A percentile compares a stretch with the other conserved stretches of the same genome.
Evolutionary conservation across 352 stramenopile genomes (phyloP).

Genomic region (Phytophthora colocasiae): DNA sequence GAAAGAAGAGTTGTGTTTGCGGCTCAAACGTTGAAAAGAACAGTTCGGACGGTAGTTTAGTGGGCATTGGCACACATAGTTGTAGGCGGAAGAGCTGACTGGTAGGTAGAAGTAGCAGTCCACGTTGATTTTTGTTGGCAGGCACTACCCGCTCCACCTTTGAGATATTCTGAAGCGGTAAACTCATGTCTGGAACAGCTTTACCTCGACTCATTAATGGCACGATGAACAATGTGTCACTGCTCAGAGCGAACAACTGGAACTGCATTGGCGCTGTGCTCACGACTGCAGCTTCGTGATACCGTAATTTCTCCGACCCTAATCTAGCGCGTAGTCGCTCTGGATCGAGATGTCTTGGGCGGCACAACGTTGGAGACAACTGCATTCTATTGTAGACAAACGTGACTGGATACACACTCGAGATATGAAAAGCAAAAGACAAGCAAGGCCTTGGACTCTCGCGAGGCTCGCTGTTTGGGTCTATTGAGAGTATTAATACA

Average conservation of each 20-base stretch:
- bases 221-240: constrained; percentile 54
- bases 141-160: constrained; percentile 51
- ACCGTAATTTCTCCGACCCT: constrained; percentile 44
- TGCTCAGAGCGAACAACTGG: constrained; percentile 60
- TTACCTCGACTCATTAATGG: constrained; percentile 40
- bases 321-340: constrained; percentile 58
- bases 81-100: constrained; percentile 66
- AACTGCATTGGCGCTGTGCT: constrained; percentile 37
- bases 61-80: constrained; percentile 14
- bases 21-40: constrained; percentile 75
- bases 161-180: constrained; percentile 38
- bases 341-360: constrained; percentile 60
- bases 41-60: constrained; percentile 26
- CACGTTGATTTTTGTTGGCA: constrained; percentile 41
- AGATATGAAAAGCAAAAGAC: constrained; percentile 34
- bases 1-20: constrained; percentile 62
- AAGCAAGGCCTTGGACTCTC: constrained; percentile 26
- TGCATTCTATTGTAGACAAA: constrained; percentile 17
- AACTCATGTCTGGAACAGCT: constrained; percentile 20
- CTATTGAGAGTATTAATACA: constrained; percentile 72
- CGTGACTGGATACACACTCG: constrained; percentile 9
- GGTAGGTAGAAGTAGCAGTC: constrained; percentile 50
- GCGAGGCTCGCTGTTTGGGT: constrained; percentile 41
- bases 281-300: constrained; percentile 67
- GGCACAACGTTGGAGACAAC: constrained; percentile 57